Base-by-base conservation (phyloP, 345 rosid species). In the Euclidium syriacum region DNA sequence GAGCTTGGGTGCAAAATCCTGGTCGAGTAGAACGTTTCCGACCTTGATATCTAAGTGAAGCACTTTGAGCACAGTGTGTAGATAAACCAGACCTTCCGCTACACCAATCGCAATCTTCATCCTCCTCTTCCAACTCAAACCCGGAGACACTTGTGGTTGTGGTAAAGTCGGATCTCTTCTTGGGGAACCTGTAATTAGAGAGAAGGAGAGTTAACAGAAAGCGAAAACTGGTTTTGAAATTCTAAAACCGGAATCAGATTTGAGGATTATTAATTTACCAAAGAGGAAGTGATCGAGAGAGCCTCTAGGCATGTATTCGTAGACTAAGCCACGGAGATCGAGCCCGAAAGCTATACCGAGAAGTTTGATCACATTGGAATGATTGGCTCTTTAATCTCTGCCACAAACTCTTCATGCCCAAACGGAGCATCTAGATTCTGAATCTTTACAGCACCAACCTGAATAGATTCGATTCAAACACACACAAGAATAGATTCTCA, bases 371-470 rank as follows among this genome's bases (percentile, higher is more conserved):
- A 86, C 85, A 60, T 87, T 90, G 0, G 83, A 77, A 54, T 89
- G 95, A 30, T 83, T 77, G 14, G 80, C 87, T 47, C 78, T 48
- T 70, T 70, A 27, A 83, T 83, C 73, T 90, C 95, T 38, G 84
- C 84, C 23, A 78, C 64, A 56, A 89, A 86, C 70, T 89, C 96
- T 26, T 66, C 62, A n/a, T 74, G 64, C 54, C 84, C 91, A 35
- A 75, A 82, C 39, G 52, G 25, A 36, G 85, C 82, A 40, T 65
- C 47, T 12, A 40, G 74, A 62, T 81, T 76, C 10, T 86, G 90
- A 74, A 78, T 80, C 83, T 90, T 90, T 75, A 81, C 86, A 4
- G 96, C 96, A 16, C 81, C 91, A 9, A 62, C 80, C 94, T 88
- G 58, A 12, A 24, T 30, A 52, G 41, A n/a, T n/a, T n/a, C n/a